Percentiles rank a stretch among this genome's conserved stretches.
phyloP scores from a whole-genome alignment of 2,329 filamentous ascomycete species.

The Teratosphaeria nubilosa region DNA sequence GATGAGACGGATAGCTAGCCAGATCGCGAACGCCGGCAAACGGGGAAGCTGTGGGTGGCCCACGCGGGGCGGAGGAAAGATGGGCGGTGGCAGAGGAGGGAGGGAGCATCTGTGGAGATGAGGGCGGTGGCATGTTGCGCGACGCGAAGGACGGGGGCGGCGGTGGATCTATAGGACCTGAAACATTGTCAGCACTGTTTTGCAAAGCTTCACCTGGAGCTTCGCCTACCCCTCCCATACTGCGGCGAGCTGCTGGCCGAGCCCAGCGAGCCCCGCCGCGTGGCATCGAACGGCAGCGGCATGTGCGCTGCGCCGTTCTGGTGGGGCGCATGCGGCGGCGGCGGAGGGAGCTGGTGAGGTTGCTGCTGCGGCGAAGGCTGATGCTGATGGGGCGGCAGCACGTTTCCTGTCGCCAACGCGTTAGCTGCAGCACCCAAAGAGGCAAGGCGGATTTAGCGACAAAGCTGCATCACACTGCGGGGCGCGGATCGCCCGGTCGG shows the following conservation, averaged over 20 bases:
- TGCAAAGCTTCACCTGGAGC: neutral
- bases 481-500: neutral
- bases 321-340: constrained; percentile 12
- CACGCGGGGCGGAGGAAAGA: constrained; percentile 27
- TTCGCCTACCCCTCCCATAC: constrained; percentile 17
- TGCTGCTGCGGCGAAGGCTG: constrained; percentile 13
- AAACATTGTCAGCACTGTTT: neutral
- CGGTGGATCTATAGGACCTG: constrained; percentile 25
- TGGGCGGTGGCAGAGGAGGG: constrained; percentile 25
- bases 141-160: constrained; percentile 32
- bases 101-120: constrained; percentile 33
- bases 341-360: constrained; percentile 12
- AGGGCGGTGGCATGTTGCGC: constrained; percentile 41
- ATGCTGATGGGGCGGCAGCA: constrained; percentile 3
- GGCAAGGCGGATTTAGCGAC: neutral
- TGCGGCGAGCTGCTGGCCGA: constrained; percentile 25
- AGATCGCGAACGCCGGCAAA: constrained; percentile 47
- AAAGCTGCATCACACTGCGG: neutral
- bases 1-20: constrained; percentile 39
- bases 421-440: neutral
- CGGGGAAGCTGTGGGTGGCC: constrained; percentile 34
- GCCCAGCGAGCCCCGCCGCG: constrained; percentile 35
- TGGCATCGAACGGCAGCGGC: constrained; percentile 32
- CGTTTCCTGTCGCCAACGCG: neutral
- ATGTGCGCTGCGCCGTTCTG: constrained; percentile 25